Conservation (phyloP, 1,284 basidiomycete species). For the Leccinum laetum region DNA sequence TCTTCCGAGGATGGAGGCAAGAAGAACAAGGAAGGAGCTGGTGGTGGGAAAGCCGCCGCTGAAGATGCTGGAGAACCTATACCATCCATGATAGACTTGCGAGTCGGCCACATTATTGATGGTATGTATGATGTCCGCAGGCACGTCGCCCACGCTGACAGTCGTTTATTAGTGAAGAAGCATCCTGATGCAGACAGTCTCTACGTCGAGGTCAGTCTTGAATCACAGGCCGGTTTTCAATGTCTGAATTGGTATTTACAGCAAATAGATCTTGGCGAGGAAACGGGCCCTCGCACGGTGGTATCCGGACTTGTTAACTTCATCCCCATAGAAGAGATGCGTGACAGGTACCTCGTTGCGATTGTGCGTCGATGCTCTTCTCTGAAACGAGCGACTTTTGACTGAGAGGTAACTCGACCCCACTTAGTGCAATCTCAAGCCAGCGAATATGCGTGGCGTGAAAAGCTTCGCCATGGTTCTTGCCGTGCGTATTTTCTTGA, state of each 20-base stretch:
- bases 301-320: constrained; percentile 96
- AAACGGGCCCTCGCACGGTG: constrained; percentile 89
- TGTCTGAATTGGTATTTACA: constrained; percentile 29
- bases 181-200: constrained; percentile 95
- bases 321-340: constrained; percentile 93
- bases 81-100: constrained; percentile 93
- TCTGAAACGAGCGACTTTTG: neutral
- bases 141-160: constrained; percentile 2
- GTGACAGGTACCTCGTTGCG: constrained; percentile 81
- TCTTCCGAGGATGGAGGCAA: constrained; percentile 38
- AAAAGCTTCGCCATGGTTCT: constrained; percentile 98
- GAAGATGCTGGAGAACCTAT: constrained; percentile 76
- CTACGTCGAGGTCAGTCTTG: constrained; percentile 76
- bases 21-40: constrained; percentile 43
- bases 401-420: constrained; percentile 4
- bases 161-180: constrained; percentile 66
- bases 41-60: constrained; percentile 42
- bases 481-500: constrained; percentile 53
- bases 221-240: neutral
- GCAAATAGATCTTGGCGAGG: constrained; percentile 96
- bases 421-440: constrained; percentile 87
- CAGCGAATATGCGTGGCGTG: constrained; percentile 93
- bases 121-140: constrained; percentile 48
- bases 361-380: constrained; percentile 55
- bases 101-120: constrained; percentile 89